These are phyloP conservation scores for Nothopassalora personata DNA, from an alignment of 2,329 filamentous ascomycete species.

Conservation along the genomic window DNA sequence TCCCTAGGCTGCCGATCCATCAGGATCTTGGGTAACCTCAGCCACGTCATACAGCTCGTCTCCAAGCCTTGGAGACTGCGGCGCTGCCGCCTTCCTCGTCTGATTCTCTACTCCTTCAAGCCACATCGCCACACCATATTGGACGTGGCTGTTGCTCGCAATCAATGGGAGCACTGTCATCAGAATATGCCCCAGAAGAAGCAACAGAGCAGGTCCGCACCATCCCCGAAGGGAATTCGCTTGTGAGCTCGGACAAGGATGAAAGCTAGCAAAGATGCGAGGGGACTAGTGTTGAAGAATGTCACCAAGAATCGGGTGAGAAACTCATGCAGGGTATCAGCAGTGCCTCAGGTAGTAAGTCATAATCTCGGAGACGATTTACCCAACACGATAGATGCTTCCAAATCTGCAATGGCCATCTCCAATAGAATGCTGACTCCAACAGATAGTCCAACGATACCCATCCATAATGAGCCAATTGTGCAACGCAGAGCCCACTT, in stretches of 20 bases:
- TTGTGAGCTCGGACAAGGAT: constrained; percentile 17
- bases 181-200: constrained; percentile 10
- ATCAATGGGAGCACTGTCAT: background rate
- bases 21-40: background rate
- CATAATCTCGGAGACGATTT: background rate
- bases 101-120: background rate
- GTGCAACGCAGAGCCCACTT: constrained; percentile 15
- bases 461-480: constrained; percentile 1
- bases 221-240: constrained; percentile 11
- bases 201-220: background rate
- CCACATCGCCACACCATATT: background rate
- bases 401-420: background rate
- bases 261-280: constrained; percentile 9
- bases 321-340: constrained; percentile 3
- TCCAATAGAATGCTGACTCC: background rate
- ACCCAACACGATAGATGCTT: background rate
- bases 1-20: background rate
- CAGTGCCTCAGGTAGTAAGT: background rate
- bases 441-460: background rate
- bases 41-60: background rate
- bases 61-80: background rate
- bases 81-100: background rate
- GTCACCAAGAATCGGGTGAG: background rate
- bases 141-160: background rate
- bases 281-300: constrained; percentile 5